Conservation (phyloP, 257 asterid species). For the Solanum lycopersicoides region DNA sequence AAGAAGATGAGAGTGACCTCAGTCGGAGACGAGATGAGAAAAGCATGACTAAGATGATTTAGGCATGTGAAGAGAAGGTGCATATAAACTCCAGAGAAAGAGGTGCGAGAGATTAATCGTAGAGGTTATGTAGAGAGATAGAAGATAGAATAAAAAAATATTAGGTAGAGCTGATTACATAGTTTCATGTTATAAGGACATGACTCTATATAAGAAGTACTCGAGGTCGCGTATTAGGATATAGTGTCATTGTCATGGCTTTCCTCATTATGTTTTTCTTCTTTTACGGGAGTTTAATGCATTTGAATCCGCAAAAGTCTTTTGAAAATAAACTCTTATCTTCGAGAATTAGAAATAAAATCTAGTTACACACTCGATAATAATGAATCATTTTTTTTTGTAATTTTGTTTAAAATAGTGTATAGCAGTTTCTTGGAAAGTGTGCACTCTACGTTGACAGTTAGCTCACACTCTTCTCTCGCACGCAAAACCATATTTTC, state of each 20-base stretch:
- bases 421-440: neutral
- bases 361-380: neutral
- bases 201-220: too few relatives aligned
- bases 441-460: neutral
- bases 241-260: too few relatives aligned
- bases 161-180: too few relatives aligned
- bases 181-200: neutral
- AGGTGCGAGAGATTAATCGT: neutral
- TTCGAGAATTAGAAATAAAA: too few relatives aligned
- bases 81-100: too few relatives aligned
- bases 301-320: fast-evolving
- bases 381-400: neutral
- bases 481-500: neutral
- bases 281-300: neutral
- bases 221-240: neutral
- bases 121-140: too few relatives aligned
- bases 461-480: neutral
- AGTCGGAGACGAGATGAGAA: neutral
- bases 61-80: too few relatives aligned
- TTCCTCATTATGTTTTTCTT: fast-evolving
- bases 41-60: neutral
- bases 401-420: neutral
- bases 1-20: neutral
- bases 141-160: neutral
- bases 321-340: too few relatives aligned